Conservation (phyloP, 306 rosid species). For the Castanea sativa region DNA sequence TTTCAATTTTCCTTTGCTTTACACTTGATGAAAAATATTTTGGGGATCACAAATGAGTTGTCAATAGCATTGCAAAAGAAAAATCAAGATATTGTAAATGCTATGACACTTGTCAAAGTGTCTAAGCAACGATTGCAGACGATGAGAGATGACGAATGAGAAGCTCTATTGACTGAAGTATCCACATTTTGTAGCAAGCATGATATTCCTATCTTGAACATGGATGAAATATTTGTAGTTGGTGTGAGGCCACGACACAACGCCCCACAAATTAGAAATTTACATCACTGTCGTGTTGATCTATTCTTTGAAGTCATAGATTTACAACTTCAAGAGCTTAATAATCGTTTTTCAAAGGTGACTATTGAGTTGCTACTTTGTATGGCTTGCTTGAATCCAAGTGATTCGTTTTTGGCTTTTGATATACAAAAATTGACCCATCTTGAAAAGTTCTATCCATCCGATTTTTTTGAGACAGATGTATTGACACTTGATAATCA, state of each 20-base stretch:
- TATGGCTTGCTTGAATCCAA: not conserved
- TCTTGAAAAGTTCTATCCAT: not conserved
- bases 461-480: too few relatives aligned
- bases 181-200: not conserved
- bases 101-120: not conserved
- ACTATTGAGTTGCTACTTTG: not conserved
- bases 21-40: not conserved
- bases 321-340: not conserved
- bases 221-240: not conserved
- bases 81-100: constrained; percentile 14
- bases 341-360: not conserved
- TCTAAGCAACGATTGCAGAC: not conserved
- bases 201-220: not conserved
- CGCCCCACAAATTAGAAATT: not conserved
- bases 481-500: too few relatives aligned
- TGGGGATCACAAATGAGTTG: not conserved
- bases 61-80: not conserved
- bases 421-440: not conserved
- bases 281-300: not conserved
- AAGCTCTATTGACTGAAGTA: not conserved
- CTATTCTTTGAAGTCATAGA: not conserved
- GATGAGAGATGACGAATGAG: not conserved
- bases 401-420: not conserved
- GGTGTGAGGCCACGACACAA: not conserved
- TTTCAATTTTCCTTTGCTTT: not conserved